Percentiles rank a stretch among this genome's conserved stretches.
phyloP scores from a whole-genome alignment of 805 yeast genomes.

The Cyberlindnera americana region DNA sequence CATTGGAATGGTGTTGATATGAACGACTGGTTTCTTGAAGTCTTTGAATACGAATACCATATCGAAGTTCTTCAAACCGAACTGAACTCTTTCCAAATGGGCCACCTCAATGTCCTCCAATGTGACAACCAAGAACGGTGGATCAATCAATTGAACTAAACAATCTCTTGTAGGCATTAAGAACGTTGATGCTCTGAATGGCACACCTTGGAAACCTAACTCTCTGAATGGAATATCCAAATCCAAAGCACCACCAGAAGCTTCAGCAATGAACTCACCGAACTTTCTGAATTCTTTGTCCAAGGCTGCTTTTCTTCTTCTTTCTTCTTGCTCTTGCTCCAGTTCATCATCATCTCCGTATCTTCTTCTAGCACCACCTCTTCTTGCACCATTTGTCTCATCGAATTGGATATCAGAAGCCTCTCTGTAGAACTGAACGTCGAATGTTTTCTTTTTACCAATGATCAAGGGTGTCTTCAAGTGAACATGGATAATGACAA shows the following conservation, averaged over 20 bases:
- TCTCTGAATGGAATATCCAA: slow-evolving; percentile 95
- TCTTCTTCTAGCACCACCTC: slow-evolving; percentile 51
- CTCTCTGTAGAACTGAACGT: slow-evolving; percentile 94
- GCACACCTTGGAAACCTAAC: slow-evolving; percentile 96
- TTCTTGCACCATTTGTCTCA: slow-evolving; percentile 92
- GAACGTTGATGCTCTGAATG: slow-evolving; percentile 87
- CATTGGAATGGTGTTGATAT: slow-evolving; percentile 92
- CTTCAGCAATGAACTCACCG: slow-evolving; percentile 87
- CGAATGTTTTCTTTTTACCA: slow-evolving; percentile 93
- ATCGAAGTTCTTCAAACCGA: slow-evolving; percentile 95
- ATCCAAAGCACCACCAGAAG: slow-evolving; percentile 77
- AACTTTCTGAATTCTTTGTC: slow-evolving; percentile 89
- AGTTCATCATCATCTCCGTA: slow-evolving; percentile 98
- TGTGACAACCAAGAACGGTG: slow-evolving; percentile 91
- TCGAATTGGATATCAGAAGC: slow-evolving; percentile 95
- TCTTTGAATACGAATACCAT: slow-evolving; percentile 95
- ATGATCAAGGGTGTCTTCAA: slow-evolving; percentile 89
- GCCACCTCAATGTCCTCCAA: slow-evolving; percentile 91
- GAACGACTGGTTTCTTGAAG: slow-evolving; percentile 81
- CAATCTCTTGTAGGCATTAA: slow-evolving; percentile 98
- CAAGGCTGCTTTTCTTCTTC: slow-evolving; percentile 83
- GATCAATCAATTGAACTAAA: slow-evolving; percentile 87
- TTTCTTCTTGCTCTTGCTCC: slow-evolving; percentile 97
- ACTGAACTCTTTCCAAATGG: slow-evolving; percentile 94
- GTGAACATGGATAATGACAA: slow-evolving; percentile 90